Percentiles rank a stretch among this genome's conserved stretches.
phyloP scores from a whole-genome alignment of 2,329 filamentous ascomycete genomes.

The Paramyrothecium roridum region DNA sequence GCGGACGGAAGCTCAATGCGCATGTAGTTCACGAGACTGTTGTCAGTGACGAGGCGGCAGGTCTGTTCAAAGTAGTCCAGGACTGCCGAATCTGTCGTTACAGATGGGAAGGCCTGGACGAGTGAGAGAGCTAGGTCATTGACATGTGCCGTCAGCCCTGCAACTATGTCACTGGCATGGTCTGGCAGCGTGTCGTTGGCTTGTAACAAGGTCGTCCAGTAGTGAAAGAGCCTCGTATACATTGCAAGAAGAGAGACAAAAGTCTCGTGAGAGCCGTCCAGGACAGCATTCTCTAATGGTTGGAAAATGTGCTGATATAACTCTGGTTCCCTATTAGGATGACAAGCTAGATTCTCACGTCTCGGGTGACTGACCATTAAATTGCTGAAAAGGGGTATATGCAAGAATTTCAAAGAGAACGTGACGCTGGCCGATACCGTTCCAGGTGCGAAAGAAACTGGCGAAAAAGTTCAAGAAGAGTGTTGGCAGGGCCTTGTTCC shows the following conservation, averaged over 20 bases:
- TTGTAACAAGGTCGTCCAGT: slow-evolving; percentile 50
- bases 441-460: slow-evolving; percentile 58
- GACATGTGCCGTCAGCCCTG: slow-evolving; percentile 43
- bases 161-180: slow-evolving; percentile 33
- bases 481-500: slow-evolving; percentile 39
- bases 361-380: slow-evolving; percentile 43
- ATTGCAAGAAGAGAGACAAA: slow-evolving; percentile 61
- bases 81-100: slow-evolving; percentile 50
- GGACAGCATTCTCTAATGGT: slow-evolving; percentile 47
- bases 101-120: slow-evolving; percentile 46
- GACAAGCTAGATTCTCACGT: not conserved
- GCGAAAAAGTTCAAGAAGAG: slow-evolving; percentile 47
- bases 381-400: slow-evolving; percentile 51
- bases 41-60: slow-evolving; percentile 52
- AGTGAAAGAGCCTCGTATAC: slow-evolving; percentile 64
- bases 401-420: slow-evolving; percentile 57
- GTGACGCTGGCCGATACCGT: slow-evolving; percentile 52
- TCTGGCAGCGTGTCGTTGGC: slow-evolving; percentile 31
- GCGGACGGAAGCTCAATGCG: slow-evolving; percentile 67
- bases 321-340: slow-evolving; percentile 35
- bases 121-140: slow-evolving; percentile 57
- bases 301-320: slow-evolving; percentile 45
- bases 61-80: slow-evolving; percentile 69
- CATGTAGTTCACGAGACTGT: slow-evolving; percentile 47
- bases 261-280: slow-evolving; percentile 46